Evolutionary conservation across 345 rosid species (phyloP).

Genomic region (Corymbia maculata): DNA sequence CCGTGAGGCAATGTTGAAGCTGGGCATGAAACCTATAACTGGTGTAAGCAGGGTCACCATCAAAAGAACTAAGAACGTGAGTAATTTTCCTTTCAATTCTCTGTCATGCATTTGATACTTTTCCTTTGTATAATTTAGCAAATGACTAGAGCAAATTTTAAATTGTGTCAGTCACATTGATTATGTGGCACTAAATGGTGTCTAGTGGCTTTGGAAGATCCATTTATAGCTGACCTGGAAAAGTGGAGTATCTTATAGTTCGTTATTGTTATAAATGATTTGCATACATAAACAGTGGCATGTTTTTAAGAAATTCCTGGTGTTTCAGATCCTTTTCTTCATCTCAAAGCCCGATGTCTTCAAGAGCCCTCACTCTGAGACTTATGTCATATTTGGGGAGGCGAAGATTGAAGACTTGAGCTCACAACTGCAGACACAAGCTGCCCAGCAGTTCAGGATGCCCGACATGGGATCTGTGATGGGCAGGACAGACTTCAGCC

Average conservation of each 20-base stretch:
- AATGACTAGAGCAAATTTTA: background rate
- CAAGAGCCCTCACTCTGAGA: slow-evolving; percentile 85
- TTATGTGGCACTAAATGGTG: background rate
- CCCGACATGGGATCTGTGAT: slow-evolving; percentile 58
- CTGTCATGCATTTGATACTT: background rate
- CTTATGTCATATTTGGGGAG: slow-evolving; percentile 79
- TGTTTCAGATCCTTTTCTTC: slow-evolving; percentile 57
- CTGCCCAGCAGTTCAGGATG: slow-evolving; percentile 81
- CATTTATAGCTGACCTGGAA: background rate
- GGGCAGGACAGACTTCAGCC: slow-evolving; percentile 48
- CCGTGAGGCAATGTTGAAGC: slow-evolving; percentile 81
- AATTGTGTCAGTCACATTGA: background rate
- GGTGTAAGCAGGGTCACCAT: slow-evolving; percentile 79
- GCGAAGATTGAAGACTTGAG: slow-evolving; percentile 91
- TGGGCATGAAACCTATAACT: slow-evolving; percentile 78
- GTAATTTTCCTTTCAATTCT: background rate
- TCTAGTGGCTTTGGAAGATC: background rate
- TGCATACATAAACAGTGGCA: background rate
- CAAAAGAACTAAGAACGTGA: slow-evolving; percentile 78
- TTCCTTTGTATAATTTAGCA: background rate
- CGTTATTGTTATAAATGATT: background rate
- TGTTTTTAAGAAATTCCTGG: background rate
- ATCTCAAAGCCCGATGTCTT: slow-evolving; percentile 84
- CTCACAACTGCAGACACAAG: slow-evolving; percentile 89
- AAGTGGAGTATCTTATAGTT: background rate